These are phyloP conservation scores for Straminergon stramineum DNA, from an alignment of 225 moss, liverwort and hornwort species.

Conservation along the genomic window DNA sequence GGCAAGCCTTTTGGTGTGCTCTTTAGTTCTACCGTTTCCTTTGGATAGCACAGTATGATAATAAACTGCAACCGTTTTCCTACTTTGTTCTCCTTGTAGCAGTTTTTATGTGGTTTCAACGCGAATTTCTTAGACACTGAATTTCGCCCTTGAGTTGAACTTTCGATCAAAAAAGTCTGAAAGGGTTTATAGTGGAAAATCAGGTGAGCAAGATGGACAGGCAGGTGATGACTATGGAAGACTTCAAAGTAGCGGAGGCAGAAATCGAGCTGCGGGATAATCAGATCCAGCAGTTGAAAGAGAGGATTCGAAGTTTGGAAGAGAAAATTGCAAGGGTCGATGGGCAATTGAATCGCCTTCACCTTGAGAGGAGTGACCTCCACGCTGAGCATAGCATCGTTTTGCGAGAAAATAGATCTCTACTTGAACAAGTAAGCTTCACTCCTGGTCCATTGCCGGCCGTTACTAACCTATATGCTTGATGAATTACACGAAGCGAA, in stretches of 20 bases:
- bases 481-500: not conserved
- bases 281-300: slow-evolving; percentile 56
- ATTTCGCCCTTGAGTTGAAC: not conserved
- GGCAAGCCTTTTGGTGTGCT: not conserved
- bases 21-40: not conserved
- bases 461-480: not conserved
- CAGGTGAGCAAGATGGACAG: slow-evolving; percentile 63
- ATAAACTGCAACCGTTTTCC: not conserved
- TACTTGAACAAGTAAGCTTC: slow-evolving; percentile 62
- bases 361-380: slow-evolving; percentile 34
- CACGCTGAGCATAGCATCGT: slow-evolving; percentile 57
- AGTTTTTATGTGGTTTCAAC: not conserved
- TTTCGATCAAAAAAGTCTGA: not conserved
- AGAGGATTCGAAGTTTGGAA: slow-evolving; percentile 45
- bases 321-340: slow-evolving; percentile 54
- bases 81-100: not conserved
- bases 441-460: not conserved
- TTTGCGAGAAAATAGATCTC: slow-evolving; percentile 57
- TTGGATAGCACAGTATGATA: not conserved
- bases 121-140: not conserved
- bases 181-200: slow-evolving; percentile 28
- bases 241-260: slow-evolving; percentile 39
- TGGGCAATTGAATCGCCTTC: slow-evolving; percentile 35
- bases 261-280: slow-evolving; percentile 55
- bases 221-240: slow-evolving; percentile 49